Percentiles rank a stretch among this genome's conserved stretches.
phyloP scores from a whole-genome alignment of 2,329 filamentous ascomycete genomes.

The Trichoderma endophyticum region DNA sequence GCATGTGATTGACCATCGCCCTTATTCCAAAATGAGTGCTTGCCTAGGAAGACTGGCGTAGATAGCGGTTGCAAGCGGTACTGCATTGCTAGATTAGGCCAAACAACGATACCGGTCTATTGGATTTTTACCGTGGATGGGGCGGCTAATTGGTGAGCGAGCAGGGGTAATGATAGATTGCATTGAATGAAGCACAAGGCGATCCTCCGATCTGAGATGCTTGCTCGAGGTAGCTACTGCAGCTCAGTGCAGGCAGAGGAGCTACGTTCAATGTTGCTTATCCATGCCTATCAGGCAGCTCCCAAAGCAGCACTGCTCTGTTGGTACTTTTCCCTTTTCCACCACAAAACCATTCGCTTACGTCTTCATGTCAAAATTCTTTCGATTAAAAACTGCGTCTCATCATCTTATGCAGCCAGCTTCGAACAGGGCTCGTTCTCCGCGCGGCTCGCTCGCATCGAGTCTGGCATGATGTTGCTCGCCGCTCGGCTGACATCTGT shows the following conservation, averaged over 20 bases:
- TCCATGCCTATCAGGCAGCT: no score
- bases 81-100: neutral
- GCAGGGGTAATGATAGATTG: neutral
- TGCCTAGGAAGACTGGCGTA: neutral
- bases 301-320: no score
- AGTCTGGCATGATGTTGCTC: neutral
- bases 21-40: conserved; percentile 1
- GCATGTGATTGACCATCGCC: conserved; percentile 17
- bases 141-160: neutral
- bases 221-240: neutral
- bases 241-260: no score
- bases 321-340: neutral
- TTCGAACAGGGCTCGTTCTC: neutral
- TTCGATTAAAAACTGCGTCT: neutral
- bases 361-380: neutral
- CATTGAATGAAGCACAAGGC: neutral
- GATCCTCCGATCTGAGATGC: neutral
- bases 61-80: neutral
- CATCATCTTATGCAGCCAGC: no score
- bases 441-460: neutral
- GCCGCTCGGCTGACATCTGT: neutral
- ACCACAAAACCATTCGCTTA: neutral
- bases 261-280: no score
- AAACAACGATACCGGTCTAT: neutral
- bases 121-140: neutral